These are phyloP conservation scores for Candida adriatica DNA, from an alignment of 805 yeast species.

Conservation along the genomic window DNA sequence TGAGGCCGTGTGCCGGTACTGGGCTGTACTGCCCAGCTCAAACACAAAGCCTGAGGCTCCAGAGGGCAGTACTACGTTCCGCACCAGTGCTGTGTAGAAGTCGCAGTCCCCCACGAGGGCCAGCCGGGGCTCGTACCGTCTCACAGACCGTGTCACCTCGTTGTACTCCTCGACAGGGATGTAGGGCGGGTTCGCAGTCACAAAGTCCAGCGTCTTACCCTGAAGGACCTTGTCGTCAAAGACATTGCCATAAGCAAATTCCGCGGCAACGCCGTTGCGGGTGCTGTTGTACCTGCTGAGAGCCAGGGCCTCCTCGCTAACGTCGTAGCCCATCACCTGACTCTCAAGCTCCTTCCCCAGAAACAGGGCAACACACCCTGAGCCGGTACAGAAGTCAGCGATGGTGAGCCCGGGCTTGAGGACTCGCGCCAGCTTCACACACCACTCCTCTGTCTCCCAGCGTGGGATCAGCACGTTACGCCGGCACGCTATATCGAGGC, in stretches of 20 bases:
- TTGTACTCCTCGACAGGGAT: slow-evolving; percentile 46
- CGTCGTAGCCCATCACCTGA: slow-evolving; percentile 45
- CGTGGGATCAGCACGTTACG: slow-evolving; percentile 79
- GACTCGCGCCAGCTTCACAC: slow-evolving; percentile 31
- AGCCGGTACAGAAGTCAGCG: slow-evolving; percentile 78
- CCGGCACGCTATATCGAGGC: slow-evolving; percentile 49
- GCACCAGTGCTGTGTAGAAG: slow-evolving; percentile 54
- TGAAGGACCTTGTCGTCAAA: slow-evolving; percentile 1
- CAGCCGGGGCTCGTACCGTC: slow-evolving; percentile 60
- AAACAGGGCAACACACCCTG: slow-evolving; percentile 76
- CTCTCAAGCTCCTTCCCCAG: slow-evolving; percentile 28
- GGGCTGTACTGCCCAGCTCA: slow-evolving; percentile 64
- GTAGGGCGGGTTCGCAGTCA: slow-evolving; percentile 92
- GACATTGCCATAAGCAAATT: not conserved
- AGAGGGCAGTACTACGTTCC: slow-evolving; percentile 33
- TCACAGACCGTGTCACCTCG: slow-evolving; percentile 55
- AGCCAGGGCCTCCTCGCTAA: slow-evolving; percentile 43
- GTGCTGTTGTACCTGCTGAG: slow-evolving; percentile 42
- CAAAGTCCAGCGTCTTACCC: slow-evolving; percentile 34
- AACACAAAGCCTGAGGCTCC: slow-evolving; percentile 57
- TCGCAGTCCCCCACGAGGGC: slow-evolving; percentile 79
- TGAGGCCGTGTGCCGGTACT: slow-evolving; percentile 37
- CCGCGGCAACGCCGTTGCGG: slow-evolving; percentile 5
- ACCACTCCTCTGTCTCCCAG: slow-evolving; percentile 96
- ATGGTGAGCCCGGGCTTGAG: slow-evolving; percentile 21